Conservation (phyloP, 2,329 filamentous ascomycete genomes). For the Apiospora hydei region DNA sequence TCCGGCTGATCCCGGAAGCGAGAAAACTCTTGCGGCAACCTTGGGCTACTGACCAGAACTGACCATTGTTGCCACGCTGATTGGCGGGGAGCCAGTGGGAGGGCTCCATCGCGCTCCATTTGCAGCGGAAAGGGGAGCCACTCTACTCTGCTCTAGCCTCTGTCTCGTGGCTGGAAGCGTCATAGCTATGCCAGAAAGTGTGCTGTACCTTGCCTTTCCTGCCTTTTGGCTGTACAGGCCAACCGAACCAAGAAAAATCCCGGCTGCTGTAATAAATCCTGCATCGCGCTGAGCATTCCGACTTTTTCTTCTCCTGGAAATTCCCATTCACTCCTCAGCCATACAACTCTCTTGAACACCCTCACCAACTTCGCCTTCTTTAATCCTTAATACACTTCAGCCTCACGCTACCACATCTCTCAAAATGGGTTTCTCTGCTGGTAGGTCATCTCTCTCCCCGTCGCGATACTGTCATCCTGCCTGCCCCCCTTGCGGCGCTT, state of each 20-base stretch:
- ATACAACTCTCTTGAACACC: constrained; percentile 23
- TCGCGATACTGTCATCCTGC: constrained; percentile 30
- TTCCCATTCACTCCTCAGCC: constrained; percentile 12
- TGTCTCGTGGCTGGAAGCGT: constrained; percentile 24
- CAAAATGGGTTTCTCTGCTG: constrained; percentile 54
- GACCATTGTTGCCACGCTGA: not conserved
- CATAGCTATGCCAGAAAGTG: constrained; percentile 14
- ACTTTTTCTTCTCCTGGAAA: constrained; percentile 27
- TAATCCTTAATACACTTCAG: constrained; percentile 40
- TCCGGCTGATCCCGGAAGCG: constrained; percentile 12
- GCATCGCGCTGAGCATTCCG: constrained; percentile 12
- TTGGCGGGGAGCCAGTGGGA: not conserved
- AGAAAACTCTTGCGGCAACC: constrained; percentile 9
- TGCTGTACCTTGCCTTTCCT: constrained; percentile 13
- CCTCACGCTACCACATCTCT: constrained; percentile 42
- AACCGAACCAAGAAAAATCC: constrained; percentile 18
- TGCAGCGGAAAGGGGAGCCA: constrained; percentile 16
- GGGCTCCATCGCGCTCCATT: constrained; percentile 3
- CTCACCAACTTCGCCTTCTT: constrained; percentile 28
- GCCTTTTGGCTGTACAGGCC: not conserved
- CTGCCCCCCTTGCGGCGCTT: constrained; percentile 18
- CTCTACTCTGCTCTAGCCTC: constrained; percentile 5
- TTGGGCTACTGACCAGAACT: constrained; percentile 3
- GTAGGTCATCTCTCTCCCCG: constrained; percentile 45
- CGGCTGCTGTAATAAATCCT: constrained; percentile 21